Base-by-base conservation (phyloP, 2,329 filamentous ascomycete genomes). In the Albophoma yamanashiensis region DNA sequence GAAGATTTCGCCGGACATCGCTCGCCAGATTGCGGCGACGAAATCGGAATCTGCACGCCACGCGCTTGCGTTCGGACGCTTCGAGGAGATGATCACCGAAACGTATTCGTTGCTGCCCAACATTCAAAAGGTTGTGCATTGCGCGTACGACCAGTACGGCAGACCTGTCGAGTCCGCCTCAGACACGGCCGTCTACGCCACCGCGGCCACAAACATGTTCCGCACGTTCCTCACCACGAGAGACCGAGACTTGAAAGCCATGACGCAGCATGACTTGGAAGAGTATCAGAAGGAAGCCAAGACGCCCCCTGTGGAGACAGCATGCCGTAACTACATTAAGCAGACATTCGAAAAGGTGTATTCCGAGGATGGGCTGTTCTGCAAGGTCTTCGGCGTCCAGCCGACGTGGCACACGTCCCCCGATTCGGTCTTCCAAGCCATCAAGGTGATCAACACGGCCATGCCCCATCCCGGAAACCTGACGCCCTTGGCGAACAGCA, bases 21-120 rank as follows among this genome's bases (percentile, higher is more conserved):
- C 79, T 0, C 75, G 77, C 45, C 82, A 85, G 64, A 79, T 85
- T 34, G 70, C 75, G 0, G 76, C 75, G 4, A 84, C 82, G 0
- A 79, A 83, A 63, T 85, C 83, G 0, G 82, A 84, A 61, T 82
- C 82, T 1, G 82, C 84, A 11, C 77, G 81, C 12, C 81, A 85
- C 66, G 83, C 83, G 9, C 74, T 86, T 36, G 80, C 81, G 0
- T 86, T 85, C 60, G 83, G 82, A 8, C 80, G 83, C 3, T 85
- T 83, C 52, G 79, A 82, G 59, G 82, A 85, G 66, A 79, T 82
- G 73, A 73, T 85, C 22, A 70, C 80, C 2, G 82, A 84, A 38
- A 81, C 81, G 2, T 83, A 82, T 67, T 77, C 79, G 3, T 66
- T 86, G 34, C 73, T 85, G 6, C 78, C 79, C 0, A 86, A 86